Evolutionary conservation across 192 early-diverging fungal genomes (phyloP).

Genomic region (Spizellomyces punctatus): DNA sequence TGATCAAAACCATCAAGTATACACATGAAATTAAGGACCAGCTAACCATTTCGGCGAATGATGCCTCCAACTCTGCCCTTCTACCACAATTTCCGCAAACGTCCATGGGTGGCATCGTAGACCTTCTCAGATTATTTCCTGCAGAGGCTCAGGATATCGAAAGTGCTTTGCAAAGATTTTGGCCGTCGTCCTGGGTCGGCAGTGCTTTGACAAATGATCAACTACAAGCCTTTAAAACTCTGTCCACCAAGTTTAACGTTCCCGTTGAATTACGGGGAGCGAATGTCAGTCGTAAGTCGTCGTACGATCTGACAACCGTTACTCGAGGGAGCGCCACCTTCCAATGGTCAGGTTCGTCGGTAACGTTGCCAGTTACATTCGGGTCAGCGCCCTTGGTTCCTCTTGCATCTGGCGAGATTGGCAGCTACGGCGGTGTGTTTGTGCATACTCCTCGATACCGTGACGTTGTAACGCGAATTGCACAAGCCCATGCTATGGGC

Average conservation of each 20-base stretch:
- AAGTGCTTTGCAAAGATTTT: constrained; percentile 18
- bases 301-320: constrained; percentile 17
- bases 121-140: constrained; percentile 24
- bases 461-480: constrained; percentile 31
- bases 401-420: constrained; percentile 7
- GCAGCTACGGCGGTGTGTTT: constrained; percentile 16
- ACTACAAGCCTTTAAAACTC: constrained; percentile 13
- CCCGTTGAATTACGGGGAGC: not conserved
- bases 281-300: not conserved
- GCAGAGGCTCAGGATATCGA: constrained; percentile 15
- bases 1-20: constrained; percentile 45
- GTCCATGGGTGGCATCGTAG: constrained; percentile 14
- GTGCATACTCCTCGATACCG: constrained; percentile 35
- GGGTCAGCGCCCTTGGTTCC: not conserved
- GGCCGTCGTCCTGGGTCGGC: constrained; percentile 37
- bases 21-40: constrained; percentile 37
- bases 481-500: constrained; percentile 37
- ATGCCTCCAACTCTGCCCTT: constrained; percentile 4
- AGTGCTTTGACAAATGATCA: constrained; percentile 26
- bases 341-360: not conserved
- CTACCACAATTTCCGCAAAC: constrained; percentile 37
- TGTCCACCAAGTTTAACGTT: constrained; percentile 18
- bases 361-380: not conserved
- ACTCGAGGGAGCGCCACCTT: not conserved
- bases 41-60: constrained; percentile 14